These are phyloP conservation scores for Termitomyces heimii DNA, from an alignment of 768 basidiomycete genomes.

Conservation along the genomic window DNA sequence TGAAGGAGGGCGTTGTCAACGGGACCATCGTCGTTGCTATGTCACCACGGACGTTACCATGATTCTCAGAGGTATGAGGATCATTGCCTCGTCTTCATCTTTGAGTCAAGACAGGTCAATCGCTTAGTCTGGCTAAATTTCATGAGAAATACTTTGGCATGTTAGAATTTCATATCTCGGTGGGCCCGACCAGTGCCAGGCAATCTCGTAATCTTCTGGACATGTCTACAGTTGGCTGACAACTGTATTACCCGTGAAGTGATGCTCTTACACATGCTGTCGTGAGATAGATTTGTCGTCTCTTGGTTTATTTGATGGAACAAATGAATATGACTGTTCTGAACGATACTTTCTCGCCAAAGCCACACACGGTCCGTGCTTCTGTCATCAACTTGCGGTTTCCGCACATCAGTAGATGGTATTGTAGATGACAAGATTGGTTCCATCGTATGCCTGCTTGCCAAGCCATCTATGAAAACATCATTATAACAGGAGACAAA, in stretches of 20 bases:
- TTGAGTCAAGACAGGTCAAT: neutral
- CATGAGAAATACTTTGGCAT: neutral
- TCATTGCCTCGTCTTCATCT: neutral
- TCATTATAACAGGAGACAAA: too few species aligned
- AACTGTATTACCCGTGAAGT: neutral
- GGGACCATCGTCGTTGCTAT: constrained; percentile 62
- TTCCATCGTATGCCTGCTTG: too few species aligned
- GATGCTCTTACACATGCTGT: neutral
- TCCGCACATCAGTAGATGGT: too few species aligned
- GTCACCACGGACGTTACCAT: constrained; percentile 31
- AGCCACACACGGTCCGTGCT: too few species aligned
- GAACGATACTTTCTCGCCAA: too few species aligned
- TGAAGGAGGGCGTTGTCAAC: constrained; percentile 73
- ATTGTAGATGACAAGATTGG: too few species aligned
- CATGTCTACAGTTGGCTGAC: neutral
- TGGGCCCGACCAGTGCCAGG: neutral
- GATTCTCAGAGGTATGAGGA: neutral
- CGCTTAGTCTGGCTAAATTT: neutral
- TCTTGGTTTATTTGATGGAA: too few species aligned
- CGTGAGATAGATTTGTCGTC: neutral
- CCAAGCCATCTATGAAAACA: too few species aligned
- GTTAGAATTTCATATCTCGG: neutral
- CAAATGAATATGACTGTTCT: too few species aligned
- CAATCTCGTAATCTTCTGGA: neutral
- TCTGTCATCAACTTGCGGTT: too few species aligned